These are phyloP conservation scores for Coffea canephora DNA, from an alignment of 257 asterid species.

Conservation along the genomic window DNA sequence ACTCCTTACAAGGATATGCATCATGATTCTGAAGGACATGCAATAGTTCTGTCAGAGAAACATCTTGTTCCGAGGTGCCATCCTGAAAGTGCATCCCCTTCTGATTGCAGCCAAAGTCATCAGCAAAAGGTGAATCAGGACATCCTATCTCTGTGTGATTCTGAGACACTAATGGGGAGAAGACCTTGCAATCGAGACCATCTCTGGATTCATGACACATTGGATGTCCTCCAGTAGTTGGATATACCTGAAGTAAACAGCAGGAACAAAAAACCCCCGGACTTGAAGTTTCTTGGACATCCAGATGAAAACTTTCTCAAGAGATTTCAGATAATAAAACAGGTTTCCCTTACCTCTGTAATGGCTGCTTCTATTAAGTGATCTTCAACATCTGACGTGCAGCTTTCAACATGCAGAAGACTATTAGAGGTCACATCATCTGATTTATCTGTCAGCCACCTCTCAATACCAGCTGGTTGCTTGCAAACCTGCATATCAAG, in stretches of 20 bases:
- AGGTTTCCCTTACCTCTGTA: conserved; percentile 34
- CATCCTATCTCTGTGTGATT: conserved; percentile 31
- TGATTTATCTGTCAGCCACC: conserved; percentile 30
- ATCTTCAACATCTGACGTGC: conserved; percentile 37
- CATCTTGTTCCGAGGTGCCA: conserved; percentile 71
- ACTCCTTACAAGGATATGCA: conserved; percentile 29
- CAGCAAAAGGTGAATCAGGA: conserved; percentile 60
- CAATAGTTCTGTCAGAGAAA: conserved; percentile 53
- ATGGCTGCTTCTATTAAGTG: conserved; percentile 38
- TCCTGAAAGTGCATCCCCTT: conserved; percentile 57
- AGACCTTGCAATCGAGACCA: conserved; percentile 27
- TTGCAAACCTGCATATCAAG: conserved; percentile 27
- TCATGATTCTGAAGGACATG: conserved; percentile 49
- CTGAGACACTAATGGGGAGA: conserved; percentile 19
- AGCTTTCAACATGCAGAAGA: conserved; percentile 33
- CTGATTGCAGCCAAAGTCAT: conserved; percentile 60
- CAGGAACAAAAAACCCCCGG: conserved; percentile 9
- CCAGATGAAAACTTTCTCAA: not conserved
- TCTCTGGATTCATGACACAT: conserved; percentile 21
- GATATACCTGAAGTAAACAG: conserved; percentile 36
- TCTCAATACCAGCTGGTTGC: conserved; percentile 39
- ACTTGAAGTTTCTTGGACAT: conserved; percentile 16
- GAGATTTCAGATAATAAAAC: not conserved
- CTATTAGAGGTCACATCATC: conserved; percentile 29
- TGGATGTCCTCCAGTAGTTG: conserved; percentile 25